Evolutionary conservation across 1,139 yeast genomes (phyloP), one percentile per base, ranked within the genome.

Genomic region (Lodderomyces theae): DNA sequence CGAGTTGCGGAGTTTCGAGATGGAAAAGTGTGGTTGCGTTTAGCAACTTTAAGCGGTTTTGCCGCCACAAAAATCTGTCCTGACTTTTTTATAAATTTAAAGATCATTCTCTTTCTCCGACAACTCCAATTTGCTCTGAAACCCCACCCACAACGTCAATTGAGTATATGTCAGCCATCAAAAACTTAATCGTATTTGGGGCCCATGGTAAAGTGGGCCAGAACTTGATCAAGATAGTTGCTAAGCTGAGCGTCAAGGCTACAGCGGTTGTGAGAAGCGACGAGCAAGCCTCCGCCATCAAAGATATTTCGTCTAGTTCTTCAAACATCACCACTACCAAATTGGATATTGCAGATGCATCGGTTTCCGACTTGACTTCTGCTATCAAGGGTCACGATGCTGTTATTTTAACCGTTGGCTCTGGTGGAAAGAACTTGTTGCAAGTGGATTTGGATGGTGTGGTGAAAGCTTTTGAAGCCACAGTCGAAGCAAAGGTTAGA

Each of bases 391-490:
- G 80, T 3, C 71, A 65, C 35, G 80, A 78, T 51, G 80, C 79
- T 5, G 78, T 81, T 5, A 77, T 82, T 1, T 77, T 80, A 60
- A 65, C 77, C 35, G 86, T 83, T 1, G 87, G 87, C 5, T 78
- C 85, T 1, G 82, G 77, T 5, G 86, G 86, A 1, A 72, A 70
- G 42, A 60, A 69, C 39, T 69, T 81, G 11, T 63, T 79, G 38
- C 65, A 70, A 18, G 77, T 81, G 11, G 88, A 82, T 52, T 62
- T 80, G 41, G 86, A 81, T 52, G 83, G 82, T 4, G 80, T 81
- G 6, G 78, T 77, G 28, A 77, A 77, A 52, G 69, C 75, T 2
- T 68, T 75, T 42, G 85, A 80, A 51, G 86, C 84, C 1, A 63
- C 79, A 12, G 71, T 69, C 29, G 49, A 51, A 37, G 75, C 72